phyloP scores from a whole-genome alignment of 2,329 filamentous ascomycete species.

The Paraphaeosphaeria minitans region DNA sequence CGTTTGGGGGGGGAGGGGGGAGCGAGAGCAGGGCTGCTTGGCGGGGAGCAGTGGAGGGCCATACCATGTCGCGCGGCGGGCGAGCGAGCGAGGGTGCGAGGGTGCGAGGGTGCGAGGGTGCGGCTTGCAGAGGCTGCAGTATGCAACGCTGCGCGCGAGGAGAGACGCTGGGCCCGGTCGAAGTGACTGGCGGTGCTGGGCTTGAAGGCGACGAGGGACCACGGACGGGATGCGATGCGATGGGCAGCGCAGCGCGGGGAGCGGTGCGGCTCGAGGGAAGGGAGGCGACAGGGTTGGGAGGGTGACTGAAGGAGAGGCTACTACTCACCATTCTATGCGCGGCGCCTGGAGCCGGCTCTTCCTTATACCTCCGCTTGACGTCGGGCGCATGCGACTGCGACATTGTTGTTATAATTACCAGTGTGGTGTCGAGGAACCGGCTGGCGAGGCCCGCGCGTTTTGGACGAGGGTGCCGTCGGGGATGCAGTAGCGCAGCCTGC shows the following conservation, averaged over 20 bases:
- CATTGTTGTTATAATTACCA: conserved; percentile 48
- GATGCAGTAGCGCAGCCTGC: conserved; percentile 47
- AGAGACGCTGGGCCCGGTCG: conserved; percentile 23
- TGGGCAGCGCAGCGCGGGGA: conserved; percentile 25
- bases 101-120: no score
- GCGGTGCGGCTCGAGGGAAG: conserved; percentile 22
- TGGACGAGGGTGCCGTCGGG: conserved; percentile 31
- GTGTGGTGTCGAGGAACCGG: conserved; percentile 39
- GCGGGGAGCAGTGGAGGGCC: conserved; percentile 46
- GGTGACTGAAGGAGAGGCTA: conserved; percentile 33
- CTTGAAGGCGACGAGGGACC: no score
- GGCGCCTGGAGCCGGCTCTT: conserved; percentile 52
- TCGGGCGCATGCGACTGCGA: conserved; percentile 50
- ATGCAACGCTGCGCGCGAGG: conserved; percentile 48
- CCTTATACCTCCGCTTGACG: conserved; percentile 51
- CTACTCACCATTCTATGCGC: conserved; percentile 52
- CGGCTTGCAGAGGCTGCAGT: conserved; percentile 47
- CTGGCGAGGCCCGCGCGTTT: conserved; percentile 37
- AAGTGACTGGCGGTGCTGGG: conserved; percentile 8
- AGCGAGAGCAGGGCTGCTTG: conserved; percentile 41
- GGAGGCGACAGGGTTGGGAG: conserved; percentile 18
- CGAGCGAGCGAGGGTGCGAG: no score
- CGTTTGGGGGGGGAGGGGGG: no score
- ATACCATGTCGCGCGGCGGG: conserved; percentile 51
- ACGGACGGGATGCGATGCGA: conserved; percentile 18